Base-by-base conservation (phyloP, 768 basidiomycete species). In the Lactarius vividus region DNA sequence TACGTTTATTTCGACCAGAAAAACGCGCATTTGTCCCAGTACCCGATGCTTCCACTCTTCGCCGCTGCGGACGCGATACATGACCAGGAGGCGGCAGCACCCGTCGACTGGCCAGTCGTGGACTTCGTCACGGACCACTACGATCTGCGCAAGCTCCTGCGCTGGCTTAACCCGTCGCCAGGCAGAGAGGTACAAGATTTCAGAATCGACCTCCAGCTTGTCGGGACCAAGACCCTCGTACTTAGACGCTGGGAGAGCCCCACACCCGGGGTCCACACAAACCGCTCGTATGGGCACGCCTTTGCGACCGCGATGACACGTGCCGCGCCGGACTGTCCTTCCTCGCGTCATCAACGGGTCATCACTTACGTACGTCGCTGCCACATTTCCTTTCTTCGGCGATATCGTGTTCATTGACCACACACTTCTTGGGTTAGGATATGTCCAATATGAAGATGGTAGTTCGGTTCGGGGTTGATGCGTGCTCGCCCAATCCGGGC, bases 151-250 rank as follows among this genome's bases (percentile, higher is more conserved):
- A 89, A 88, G 73, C 75, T 91, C 46, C 71, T 85, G 26, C 79
- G 85, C 31, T 88, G 85, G 86, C 78, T 82, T 20, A 58, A 23
- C 26, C 65, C 65, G 0, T 59, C 61, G 0, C 10, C 37, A 28
- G 72, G 71, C 20, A 77, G 75, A 28, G 75, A 75, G 10, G 66
- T 71, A n/a, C 72, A 75, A 11, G 82, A 84, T 61, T 93, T 92
- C 71, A 78, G 91, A 23, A 88, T 93, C 67, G 88, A 93, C 62
- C 65, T 85, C 5, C 85, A 92, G 72, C 77, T 89, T n/a, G 81
- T 79, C 0, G 88, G 89, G 0, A 71, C 70, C 20, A 78, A 77
- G 62, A 91, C 90, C 0, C 76, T 89, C 18, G 70, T 92, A 31
- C 76, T 91, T 70, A 85, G 83, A 61, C 77, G 90, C 1, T 78